Conservation (phyloP, 2,329 filamentous ascomycete species). For the Pseudocercospora ulei region DNA sequence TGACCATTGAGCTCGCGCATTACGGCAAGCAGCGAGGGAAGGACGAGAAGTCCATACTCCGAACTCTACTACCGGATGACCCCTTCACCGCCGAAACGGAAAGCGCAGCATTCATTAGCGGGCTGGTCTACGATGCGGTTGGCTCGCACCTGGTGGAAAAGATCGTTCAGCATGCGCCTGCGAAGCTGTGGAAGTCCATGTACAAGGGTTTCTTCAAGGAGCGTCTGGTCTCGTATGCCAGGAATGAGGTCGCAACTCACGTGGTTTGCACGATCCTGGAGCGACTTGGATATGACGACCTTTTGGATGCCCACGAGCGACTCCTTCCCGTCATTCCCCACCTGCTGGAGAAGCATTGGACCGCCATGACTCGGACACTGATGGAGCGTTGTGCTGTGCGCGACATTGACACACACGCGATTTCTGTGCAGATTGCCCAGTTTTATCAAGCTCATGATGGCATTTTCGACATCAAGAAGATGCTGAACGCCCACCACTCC, state of each 20-base stretch:
- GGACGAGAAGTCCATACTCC: constrained; percentile 59
- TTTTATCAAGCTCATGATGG: constrained; percentile 46
- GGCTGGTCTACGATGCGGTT: constrained; percentile 78
- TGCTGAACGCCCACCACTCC: constrained; percentile 49
- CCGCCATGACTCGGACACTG: constrained; percentile 67
- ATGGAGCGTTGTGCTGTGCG: constrained; percentile 73
- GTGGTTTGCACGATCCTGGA: constrained; percentile 74
- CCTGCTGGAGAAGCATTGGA: constrained; percentile 64
- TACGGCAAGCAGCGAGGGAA: constrained; percentile 58
- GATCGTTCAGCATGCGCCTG: constrained; percentile 68
- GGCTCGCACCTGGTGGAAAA: constrained; percentile 85
- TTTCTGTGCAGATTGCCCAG: constrained; percentile 50
- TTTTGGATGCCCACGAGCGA: constrained; percentile 60
- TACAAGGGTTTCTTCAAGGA: constrained; percentile 71
- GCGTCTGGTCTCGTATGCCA: constrained; percentile 67
- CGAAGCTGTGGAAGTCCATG: constrained; percentile 81
- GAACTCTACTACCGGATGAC: constrained; percentile 68
- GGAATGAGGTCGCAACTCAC: constrained; percentile 85
- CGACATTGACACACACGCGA: constrained; percentile 47
- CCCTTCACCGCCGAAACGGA: constrained; percentile 63
- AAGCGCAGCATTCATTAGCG: constrained; percentile 70
- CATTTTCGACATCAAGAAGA: constrained; percentile 46
- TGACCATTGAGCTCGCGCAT: constrained; percentile 73
- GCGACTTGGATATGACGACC: constrained; percentile 75
- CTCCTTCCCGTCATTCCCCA: constrained; percentile 63